Percentiles rank a stretch among this genome's conserved stretches.
These are phyloP conservation scores for Neurospora cerealis DNA, from an alignment of 495 filamentous ascomycete species.

Conservation along the genomic window DNA sequence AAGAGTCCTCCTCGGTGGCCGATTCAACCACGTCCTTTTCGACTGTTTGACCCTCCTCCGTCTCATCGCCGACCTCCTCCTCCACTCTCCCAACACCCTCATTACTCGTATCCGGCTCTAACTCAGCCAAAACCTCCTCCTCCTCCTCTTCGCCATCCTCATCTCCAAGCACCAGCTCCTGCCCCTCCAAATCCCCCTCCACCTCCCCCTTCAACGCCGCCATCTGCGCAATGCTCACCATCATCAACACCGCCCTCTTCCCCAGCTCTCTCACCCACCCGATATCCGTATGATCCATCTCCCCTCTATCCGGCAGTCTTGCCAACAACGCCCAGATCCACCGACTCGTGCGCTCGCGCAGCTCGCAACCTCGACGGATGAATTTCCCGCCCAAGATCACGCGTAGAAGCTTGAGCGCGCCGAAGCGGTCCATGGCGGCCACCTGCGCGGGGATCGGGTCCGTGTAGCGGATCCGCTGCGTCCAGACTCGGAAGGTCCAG, in stretches of 20 bases:
- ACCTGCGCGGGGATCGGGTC: constrained; percentile 60
- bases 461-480: constrained; percentile 35
- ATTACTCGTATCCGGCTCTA: constrained; percentile 9
- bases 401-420: constrained; percentile 46
- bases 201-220: constrained; percentile 31
- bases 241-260: constrained; percentile 46
- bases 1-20: not conserved
- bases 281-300: constrained; percentile 47
- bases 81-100: constrained; percentile 11
- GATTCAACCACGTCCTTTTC: not conserved
- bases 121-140: constrained; percentile 16
- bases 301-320: constrained; percentile 44
- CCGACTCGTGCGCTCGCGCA: constrained; percentile 39
- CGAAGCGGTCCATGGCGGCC: constrained; percentile 54
- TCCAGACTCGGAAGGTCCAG: constrained; percentile 41
- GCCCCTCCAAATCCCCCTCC: constrained; percentile 15
- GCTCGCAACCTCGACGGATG: constrained; percentile 34
- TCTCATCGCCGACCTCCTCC: constrained; percentile 2
- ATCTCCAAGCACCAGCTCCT: constrained; percentile 6
- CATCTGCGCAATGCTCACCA: constrained; percentile 41
- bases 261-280: constrained; percentile 48
- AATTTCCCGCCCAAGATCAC: constrained; percentile 34
- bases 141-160: constrained; percentile 23
- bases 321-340: constrained; percentile 59
- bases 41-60: not conserved